A percentile compares a stretch with the other conserved stretches of the same genome.
phyloP scores from a whole-genome alignment of 1,284 basidiomycete genomes.

The Cryptococcus maquisensis region DNA sequence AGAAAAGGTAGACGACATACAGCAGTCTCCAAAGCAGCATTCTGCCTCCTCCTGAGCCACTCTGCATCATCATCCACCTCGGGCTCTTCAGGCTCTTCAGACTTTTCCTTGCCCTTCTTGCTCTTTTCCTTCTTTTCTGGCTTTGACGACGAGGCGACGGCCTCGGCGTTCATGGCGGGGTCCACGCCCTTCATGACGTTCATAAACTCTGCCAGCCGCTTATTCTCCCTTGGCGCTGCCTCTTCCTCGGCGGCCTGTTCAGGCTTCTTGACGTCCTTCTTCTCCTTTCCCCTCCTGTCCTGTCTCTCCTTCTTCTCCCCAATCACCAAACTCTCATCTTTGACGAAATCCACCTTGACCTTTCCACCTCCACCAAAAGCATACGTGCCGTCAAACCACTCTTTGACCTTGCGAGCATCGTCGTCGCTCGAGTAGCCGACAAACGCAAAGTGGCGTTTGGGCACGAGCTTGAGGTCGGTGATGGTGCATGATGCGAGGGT shows the following conservation, averaged over 20 bases:
- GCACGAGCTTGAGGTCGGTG: slow-evolving; percentile 83
- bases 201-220: slow-evolving; percentile 58
- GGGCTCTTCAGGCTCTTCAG: slow-evolving; percentile 30
- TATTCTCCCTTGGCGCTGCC: slow-evolving; percentile 53
- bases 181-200: slow-evolving; percentile 47
- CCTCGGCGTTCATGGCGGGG: slow-evolving; percentile 39
- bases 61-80: slow-evolving; percentile 59
- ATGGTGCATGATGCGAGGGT: slow-evolving; percentile 50
- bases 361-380: slow-evolving; percentile 61
- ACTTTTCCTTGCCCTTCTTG: slow-evolving; percentile 60
- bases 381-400: slow-evolving; percentile 84
- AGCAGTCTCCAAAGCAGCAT: slow-evolving; percentile 25
- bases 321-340: slow-evolving; percentile 55
- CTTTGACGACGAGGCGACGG: slow-evolving; percentile 4
- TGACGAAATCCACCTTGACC: slow-evolving; percentile 69
- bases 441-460: slow-evolving; percentile 84
- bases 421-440: slow-evolving; percentile 79
- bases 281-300: slow-evolving; percentile 5
- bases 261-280: background rate
- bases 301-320: slow-evolving; percentile 22
- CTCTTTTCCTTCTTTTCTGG: slow-evolving; percentile 51
- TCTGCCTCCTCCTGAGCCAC: slow-evolving; percentile 58
- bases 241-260: slow-evolving; percentile 5
- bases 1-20: slow-evolving; percentile 13
- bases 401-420: slow-evolving; percentile 70